Evolutionary conservation across 345 rosid genomes (phyloP), one percentile per base, ranked within the genome.

Genomic region (Firmiana major): DNA sequence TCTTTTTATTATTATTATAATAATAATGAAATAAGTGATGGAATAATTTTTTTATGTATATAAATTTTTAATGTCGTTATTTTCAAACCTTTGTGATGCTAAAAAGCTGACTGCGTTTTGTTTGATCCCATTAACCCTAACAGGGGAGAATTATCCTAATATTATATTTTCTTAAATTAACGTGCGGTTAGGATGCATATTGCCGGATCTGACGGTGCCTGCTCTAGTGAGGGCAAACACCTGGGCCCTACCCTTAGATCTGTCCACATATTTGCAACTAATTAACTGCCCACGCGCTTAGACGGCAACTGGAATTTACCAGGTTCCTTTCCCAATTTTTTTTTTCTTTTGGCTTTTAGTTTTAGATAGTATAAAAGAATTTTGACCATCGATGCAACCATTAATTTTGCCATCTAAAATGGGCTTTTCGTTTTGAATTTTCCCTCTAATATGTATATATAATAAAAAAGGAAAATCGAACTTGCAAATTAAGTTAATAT

Each of bases 151-250:
- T 58, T 51, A 42, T 43, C 48, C 49, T 67, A 21, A 42, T 16
- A 40, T 54, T 38, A 31, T 72, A 6, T n/a, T 26, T 55, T 16
- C 74, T 21, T 84, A 12, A 80, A 80, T 28, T 43, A 66, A 73
- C 79, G 86, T 83, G 89, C 86, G 87, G 86, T 49, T 73, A 19
- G 51, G 88, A 89, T 87, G 85, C 79, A 77, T 43, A 73, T 70
- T 40, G 7, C 81, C 81, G 83, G 85, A 88, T 89, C 91, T 73
- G 84, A 85, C 86, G 91, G 91, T 84, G 68, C 3, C 13, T 74
- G 83, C 84, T 87, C 45, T 57, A 69, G 69, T 57, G 58, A 81
- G 85, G 85, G 67, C 75, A 71, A 60, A 12, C 17, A 26, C 5
- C 31, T 74, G 76, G 81, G 82, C 34, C 88, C 87, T 75, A 8